Percentiles rank a stretch among this genome's conserved stretches.
Conservation (phyloP, 805 yeast genomes). For the Pichia cephalocereana region DNA sequence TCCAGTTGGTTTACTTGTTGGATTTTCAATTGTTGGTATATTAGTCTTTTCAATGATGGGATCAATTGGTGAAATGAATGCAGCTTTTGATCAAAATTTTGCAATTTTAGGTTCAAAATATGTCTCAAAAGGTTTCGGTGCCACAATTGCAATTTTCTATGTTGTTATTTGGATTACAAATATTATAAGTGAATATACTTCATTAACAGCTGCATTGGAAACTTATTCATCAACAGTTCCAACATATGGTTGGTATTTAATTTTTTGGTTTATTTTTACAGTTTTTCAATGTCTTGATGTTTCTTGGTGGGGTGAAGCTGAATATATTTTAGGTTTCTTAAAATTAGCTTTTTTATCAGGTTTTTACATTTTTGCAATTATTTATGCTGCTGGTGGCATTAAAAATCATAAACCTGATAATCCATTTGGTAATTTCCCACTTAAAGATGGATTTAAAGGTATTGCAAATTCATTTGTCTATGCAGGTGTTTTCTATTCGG, state of each 20-base stretch:
- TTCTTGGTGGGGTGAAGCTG: constrained; percentile 47
- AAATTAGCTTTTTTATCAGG: constrained; percentile 41
- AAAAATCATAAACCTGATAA: constrained; percentile 25
- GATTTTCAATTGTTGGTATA: constrained; percentile 44
- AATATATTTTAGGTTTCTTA: constrained; percentile 41
- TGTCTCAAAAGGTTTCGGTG: constrained; percentile 49
- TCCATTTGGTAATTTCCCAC: constrained; percentile 29
- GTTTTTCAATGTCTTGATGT: constrained; percentile 44
- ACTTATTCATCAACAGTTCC: constrained; percentile 46
- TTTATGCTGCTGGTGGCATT: constrained; percentile 36
- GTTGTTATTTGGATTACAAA: constrained; percentile 50
- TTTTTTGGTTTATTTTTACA: constrained; percentile 44
- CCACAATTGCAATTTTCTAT: constrained; percentile 44
- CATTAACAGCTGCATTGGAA: constrained; percentile 39
- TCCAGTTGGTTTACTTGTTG: constrained; percentile 40
- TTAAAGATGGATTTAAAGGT: constrained; percentile 18
- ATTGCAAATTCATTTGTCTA: constrained; percentile 18
- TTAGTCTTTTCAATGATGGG: constrained; percentile 47
- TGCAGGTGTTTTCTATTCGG: constrained; percentile 20
- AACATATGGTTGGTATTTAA: constrained; percentile 45
- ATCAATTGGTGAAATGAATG: constrained; percentile 47
- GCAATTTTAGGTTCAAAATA: constrained; percentile 42
- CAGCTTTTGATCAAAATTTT: constrained; percentile 45
- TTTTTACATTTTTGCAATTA: constrained; percentile 42
- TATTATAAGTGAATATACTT: constrained; percentile 45